Evolutionary conservation across 176 grass and related monocot genomes (phyloP).

Genomic region (Tillandsia leiboldiana): DNA sequence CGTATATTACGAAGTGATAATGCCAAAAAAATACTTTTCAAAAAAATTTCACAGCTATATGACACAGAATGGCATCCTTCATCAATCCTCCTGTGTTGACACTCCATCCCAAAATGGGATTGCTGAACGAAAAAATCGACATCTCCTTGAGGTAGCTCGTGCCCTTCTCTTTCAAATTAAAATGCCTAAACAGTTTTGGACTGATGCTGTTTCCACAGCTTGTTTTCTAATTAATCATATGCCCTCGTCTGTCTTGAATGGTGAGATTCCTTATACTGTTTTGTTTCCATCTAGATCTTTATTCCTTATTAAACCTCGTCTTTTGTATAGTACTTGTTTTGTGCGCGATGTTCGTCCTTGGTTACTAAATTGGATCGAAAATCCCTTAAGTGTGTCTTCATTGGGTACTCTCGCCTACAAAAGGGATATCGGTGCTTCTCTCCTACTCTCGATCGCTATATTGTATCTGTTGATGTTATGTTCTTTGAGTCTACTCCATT

Average conservation of each 20-base stretch:
- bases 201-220: neutral
- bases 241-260: neutral
- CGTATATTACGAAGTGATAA: neutral
- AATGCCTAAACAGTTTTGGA: neutral
- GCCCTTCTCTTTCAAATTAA: neutral
- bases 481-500: constrained; percentile 1
- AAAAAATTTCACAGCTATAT: neutral
- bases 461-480: neutral
- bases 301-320: neutral
- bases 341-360: neutral
- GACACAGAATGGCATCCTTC: neutral
- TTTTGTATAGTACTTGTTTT: neutral
- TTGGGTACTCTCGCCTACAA: neutral
- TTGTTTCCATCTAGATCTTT: neutral
- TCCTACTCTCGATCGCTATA: neutral
- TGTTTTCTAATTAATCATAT: neutral
- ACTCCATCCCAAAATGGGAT: neutral
- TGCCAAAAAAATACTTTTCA: neutral
- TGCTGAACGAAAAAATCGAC: neutral
- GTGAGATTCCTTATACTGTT: neutral
- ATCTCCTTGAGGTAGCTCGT: neutral
- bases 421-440: neutral
- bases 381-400: neutral
- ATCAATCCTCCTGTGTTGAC: neutral
- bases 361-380: neutral